Base-by-base conservation (phyloP, 768 basidiomycete genomes). In the Nevesoporus exiguus region DNA sequence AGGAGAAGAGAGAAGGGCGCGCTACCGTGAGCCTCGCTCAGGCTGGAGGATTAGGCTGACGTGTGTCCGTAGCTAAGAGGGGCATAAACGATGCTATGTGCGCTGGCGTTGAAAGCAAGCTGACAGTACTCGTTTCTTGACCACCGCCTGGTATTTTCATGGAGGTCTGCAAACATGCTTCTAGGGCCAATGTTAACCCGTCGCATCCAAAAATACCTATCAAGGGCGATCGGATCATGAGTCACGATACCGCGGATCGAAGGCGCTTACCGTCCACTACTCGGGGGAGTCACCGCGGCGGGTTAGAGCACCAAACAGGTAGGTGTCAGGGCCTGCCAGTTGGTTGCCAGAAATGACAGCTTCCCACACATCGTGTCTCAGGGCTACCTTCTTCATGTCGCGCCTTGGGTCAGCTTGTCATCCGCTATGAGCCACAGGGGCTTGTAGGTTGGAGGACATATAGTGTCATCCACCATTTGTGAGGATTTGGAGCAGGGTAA, bases 121-220 rank as follows among this genome's bases (percentile, higher is more conserved):
- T 76, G 49, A 83, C 52, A 49, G 73, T 73, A 8, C 85, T 87
- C 8, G 74, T 52, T 64, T 85, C 86, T 57, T 40, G 39, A 2
- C 39, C 39, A 40, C 39, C 39, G 15, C 39, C 37, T 10, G 75
- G 80, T 15, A 77, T 72, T 0, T 77, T 86, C 0, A 86, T 84
- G 24, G 85, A 85, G 43, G n/a, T 83, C 78, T 0, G 79, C 90
- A 60, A 81, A 84, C 67, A 93, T 95, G 61, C 90, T 90, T 17
- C 0, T 47, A 19, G 1, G 61, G 67, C 88, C 89, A 91, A 36
- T 88, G 77, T 1, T 68, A 63, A 49, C 90, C 89, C 10, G 88
- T 90, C 6, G 75, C 62, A 57, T 93, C 90, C 81, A 86, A 91
- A 72, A 93, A 86, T 1, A 76, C 66, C 85, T 87, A 46, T 50